These are phyloP conservation scores for Triticum turgidum DNA, from an alignment of 176 grass and related monocot genomes.

Conservation along the genomic window DNA sequence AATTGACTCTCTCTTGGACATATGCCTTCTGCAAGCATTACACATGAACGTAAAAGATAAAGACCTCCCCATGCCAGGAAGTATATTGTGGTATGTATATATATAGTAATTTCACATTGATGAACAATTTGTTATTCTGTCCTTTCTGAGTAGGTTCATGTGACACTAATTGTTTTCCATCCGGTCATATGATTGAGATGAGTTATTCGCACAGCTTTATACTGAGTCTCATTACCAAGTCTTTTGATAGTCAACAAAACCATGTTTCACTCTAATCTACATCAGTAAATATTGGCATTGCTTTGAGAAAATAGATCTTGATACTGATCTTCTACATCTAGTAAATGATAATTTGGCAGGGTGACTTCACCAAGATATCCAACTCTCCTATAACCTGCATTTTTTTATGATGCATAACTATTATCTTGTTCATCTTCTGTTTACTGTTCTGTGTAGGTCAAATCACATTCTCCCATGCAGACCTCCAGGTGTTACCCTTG, in stretches of 20 bases:
- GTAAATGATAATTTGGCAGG: background rate
- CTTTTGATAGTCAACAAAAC: background rate
- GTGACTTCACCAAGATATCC: slow-evolving; percentile 10
- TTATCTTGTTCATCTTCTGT: background rate
- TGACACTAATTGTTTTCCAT: background rate
- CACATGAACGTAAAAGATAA: slow-evolving; percentile 81
- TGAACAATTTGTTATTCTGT: background rate
- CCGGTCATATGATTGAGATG: background rate
- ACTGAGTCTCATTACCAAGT: background rate
- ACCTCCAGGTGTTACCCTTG: slow-evolving; percentile 77
- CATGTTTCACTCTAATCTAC: background rate
- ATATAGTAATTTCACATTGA: slow-evolving; percentile 16
- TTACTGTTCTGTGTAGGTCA: slow-evolving; percentile 55
- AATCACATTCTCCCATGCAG: slow-evolving; percentile 89
- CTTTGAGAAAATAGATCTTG: background rate
- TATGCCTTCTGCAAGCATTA: slow-evolving; percentile 90
- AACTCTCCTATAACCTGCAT: background rate
- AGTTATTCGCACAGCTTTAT: background rate
- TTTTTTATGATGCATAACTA: background rate
- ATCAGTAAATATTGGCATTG: background rate
- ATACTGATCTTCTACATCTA: background rate
- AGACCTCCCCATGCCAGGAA: slow-evolving; percentile 87
- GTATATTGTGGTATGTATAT: slow-evolving; percentile 71
- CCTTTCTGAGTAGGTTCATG: background rate
- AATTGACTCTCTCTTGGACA: slow-evolving; percentile 80